These are phyloP conservation scores for Magnusiomyces suaveolens DNA, from an alignment of 1,139 yeast species.

Conservation along the genomic window DNA sequence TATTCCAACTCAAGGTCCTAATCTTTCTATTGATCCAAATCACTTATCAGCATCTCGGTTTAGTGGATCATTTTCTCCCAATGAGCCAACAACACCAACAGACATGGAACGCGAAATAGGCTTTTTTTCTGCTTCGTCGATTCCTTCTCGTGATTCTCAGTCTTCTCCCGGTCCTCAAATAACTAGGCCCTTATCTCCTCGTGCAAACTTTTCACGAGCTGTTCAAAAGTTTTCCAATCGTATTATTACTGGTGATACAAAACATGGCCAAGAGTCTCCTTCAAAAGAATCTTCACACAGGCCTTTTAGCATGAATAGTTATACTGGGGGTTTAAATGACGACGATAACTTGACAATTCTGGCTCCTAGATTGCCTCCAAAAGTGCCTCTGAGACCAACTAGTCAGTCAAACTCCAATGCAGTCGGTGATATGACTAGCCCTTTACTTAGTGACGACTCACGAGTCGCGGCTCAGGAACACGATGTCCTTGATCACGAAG, in stretches of 20 bases:
- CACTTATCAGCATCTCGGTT: not conserved
- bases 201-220: not conserved
- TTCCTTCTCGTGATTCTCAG: not conserved
- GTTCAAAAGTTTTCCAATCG: slow-evolving; percentile 4
- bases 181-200: not conserved
- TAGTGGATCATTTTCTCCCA: not conserved
- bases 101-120: not conserved
- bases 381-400: not conserved
- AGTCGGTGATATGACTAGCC: not conserved
- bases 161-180: not conserved
- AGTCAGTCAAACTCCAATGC: not conserved
- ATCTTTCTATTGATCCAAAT: not conserved
- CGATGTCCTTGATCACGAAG: too few relatives aligned
- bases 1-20: not conserved
- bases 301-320: not conserved
- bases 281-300: not conserved
- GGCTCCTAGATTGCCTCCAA: not conserved
- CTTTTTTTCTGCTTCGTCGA: not conserved
- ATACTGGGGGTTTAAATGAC: not conserved
- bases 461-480: too few relatives aligned
- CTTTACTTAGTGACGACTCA: not conserved
- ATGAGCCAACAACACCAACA: not conserved
- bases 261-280: not conserved
- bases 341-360: not conserved
- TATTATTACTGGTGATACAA: slow-evolving; percentile 1